Evolutionary conservation across 495 filamentous ascomycete genomes (phyloP).

Genomic region (Usnea hakonensis): DNA sequence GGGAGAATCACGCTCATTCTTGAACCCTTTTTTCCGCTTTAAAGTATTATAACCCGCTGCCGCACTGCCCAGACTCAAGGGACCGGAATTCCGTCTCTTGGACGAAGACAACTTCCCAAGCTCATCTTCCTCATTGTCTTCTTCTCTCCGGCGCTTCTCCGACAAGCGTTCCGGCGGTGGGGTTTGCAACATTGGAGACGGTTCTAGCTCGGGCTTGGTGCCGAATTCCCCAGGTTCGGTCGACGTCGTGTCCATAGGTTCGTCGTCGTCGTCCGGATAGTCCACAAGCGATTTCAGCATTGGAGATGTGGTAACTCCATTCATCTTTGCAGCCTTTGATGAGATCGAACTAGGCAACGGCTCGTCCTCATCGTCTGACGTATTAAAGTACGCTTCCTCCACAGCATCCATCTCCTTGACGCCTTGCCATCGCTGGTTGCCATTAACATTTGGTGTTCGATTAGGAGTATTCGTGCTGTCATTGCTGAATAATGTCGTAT

Average conservation of each 20-base stretch:
- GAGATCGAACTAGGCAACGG: conserved; percentile 23
- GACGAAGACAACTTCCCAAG: conserved; percentile 61
- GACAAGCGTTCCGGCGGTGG: conserved; percentile 71
- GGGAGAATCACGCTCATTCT: conserved; percentile 9
- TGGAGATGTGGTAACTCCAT: conserved; percentile 23
- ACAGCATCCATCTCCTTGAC: conserved; percentile 77
- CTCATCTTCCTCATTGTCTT: conserved; percentile 73
- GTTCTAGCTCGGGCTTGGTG: conserved; percentile 29
- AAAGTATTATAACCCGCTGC: conserved; percentile 21
- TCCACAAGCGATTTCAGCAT: conserved; percentile 73
- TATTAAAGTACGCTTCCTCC: conserved; percentile 94
- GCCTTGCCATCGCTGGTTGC: conserved; percentile 59
- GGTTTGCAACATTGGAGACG: conserved; percentile 31
- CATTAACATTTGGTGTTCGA: conserved; percentile 50
- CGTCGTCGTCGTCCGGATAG: conserved; percentile 72
- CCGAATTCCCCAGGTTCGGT: conserved; percentile 16
- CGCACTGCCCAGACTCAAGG: conserved; percentile 27
- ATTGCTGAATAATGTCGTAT: conserved; percentile 45
- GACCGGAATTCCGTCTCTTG: conserved; percentile 54
- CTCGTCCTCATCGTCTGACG: conserved; percentile 80
- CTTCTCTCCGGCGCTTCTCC: conserved; percentile 84
- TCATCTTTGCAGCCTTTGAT: conserved; percentile 25
- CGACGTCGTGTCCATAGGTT: conserved; percentile 42
- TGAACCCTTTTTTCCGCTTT: conserved; percentile 37
- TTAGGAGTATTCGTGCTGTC: conserved; percentile 42